These are phyloP conservation scores for Backusella tuberculispora DNA, from an alignment of 192 early-diverging fungal genomes.

Conservation along the genomic window DNA sequence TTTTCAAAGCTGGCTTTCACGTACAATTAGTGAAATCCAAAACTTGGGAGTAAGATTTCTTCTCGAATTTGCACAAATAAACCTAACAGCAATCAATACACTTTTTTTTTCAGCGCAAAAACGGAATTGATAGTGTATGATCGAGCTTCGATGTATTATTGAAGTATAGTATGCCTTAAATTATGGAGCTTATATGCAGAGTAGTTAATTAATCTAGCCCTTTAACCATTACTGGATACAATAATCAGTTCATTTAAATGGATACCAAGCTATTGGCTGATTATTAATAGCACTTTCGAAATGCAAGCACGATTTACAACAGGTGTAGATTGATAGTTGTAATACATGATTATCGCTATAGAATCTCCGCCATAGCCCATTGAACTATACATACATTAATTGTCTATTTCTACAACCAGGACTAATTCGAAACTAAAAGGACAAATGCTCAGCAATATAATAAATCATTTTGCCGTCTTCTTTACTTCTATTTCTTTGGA, in stretches of 20 bases:
- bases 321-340: background rate
- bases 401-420: background rate
- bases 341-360: background rate
- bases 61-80: background rate
- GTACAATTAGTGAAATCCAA: background rate
- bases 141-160: background rate
- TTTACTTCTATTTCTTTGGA: background rate
- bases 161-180: no score
- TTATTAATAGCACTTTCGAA: background rate
- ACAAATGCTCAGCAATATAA: background rate
- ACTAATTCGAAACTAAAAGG: background rate
- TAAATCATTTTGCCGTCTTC: background rate
- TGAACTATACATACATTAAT: background rate
- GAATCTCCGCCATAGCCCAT: constrained; percentile 2
- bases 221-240: background rate
- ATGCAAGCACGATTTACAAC: constrained; percentile 1
- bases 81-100: background rate
- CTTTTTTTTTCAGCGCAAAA: background rate
- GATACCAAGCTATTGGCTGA: background rate
- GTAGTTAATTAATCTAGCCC: background rate
- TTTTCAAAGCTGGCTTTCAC: background rate
- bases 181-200: no score
- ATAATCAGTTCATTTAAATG: background rate
- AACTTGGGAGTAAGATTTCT: background rate
- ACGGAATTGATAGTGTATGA: background rate